Evolutionary conservation across 805 yeast species (phyloP).

Genomic region (Nakazawaea ambrosiae): DNA sequence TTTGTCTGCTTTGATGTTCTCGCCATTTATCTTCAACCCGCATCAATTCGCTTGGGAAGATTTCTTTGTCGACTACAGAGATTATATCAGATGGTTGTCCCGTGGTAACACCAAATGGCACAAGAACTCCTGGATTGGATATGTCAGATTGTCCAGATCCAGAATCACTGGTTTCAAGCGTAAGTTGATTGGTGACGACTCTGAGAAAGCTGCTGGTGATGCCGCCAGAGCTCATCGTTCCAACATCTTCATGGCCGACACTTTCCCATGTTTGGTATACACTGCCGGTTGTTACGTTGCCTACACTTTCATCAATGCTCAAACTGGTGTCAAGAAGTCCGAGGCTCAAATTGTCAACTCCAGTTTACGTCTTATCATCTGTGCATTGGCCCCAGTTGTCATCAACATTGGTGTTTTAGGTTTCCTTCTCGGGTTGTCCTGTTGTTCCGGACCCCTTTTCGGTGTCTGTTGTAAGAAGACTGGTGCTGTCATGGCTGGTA

Average conservation of each 20-base stretch:
- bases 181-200: constrained; percentile 65
- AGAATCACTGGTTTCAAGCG: constrained; percentile 81
- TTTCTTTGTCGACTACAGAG: constrained; percentile 93
- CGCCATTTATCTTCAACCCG: constrained; percentile 95
- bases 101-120: constrained; percentile 88
- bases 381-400: constrained; percentile 87
- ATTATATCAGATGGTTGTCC: constrained; percentile 84
- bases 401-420: constrained; percentile 81
- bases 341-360: constrained; percentile 56
- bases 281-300: constrained; percentile 79
- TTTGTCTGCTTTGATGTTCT: constrained; percentile 74
- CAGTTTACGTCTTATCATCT: constrained; percentile 61
- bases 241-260: constrained; percentile 63
- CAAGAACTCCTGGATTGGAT: constrained; percentile 86
- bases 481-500: constrained; percentile 90
- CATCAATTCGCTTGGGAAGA: constrained; percentile 97
- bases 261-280: constrained; percentile 63
- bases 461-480: constrained; percentile 96
- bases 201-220: constrained; percentile 81
- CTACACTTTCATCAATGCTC: constrained; percentile 76
- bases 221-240: constrained; percentile 77
- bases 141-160: constrained; percentile 74
- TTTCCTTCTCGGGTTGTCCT: constrained; percentile 74
- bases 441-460: constrained; percentile 96
- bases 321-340: constrained; percentile 61